Conservation (phyloP, 73 alveolate species). For the Paramecium primaurelia region DNA sequence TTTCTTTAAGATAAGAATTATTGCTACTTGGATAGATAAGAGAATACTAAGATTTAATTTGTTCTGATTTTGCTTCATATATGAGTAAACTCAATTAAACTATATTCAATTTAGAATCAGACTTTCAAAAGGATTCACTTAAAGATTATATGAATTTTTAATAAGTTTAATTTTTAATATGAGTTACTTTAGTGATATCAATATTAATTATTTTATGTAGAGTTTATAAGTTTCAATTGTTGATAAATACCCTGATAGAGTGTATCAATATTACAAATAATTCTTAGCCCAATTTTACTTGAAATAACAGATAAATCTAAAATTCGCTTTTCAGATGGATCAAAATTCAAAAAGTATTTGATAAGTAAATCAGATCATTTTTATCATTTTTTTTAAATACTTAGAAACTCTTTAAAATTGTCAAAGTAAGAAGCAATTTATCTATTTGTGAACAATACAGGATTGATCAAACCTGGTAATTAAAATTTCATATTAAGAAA, state of each 20-base stretch:
- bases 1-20: not conserved
- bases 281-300: not conserved
- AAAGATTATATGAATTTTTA: not conserved
- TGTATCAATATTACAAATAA: not conserved
- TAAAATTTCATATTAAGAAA: not conserved
- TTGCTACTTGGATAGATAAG: not conserved
- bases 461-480: conserved; percentile 20
- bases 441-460: not conserved
- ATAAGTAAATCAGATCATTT: conserved; percentile 29
- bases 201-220: not conserved
- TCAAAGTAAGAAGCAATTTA: not conserved
- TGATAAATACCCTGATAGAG: conserved; percentile 3
- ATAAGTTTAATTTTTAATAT: not conserved
- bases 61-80: not conserved
- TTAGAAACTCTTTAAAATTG: not conserved
- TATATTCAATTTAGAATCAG: not conserved
- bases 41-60: not conserved
- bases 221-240: not conserved
- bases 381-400: not conserved
- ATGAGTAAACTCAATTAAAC: not conserved
- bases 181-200: not conserved
- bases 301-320: not conserved
- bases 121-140: not conserved
- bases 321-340: not conserved
- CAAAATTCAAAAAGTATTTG: conserved; percentile 12